Evolutionary conservation across 768 basidiomycete species (phyloP), one percentile per base, ranked within the genome.

Genomic region (Lactarius quietus): DNA sequence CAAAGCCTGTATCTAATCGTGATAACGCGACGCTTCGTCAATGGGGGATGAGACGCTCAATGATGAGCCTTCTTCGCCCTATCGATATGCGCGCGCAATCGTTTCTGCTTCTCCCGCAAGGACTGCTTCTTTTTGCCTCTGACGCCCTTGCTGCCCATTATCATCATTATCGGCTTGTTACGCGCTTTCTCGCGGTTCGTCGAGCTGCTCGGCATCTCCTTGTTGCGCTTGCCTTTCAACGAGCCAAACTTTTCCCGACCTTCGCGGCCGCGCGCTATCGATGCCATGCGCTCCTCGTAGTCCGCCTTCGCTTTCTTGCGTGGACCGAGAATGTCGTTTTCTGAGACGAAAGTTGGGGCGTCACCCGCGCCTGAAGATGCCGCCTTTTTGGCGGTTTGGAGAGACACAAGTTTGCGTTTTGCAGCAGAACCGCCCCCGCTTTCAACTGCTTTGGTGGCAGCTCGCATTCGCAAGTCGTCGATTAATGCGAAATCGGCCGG

Each of bases 141-240:
- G n/a, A 93, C 90, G 2, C 86, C 85, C 1, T 82, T 82, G 64
- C 89, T 92, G 57, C 87, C 82, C 67, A 93, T 77, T 60, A 93
- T 86, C 92, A 93, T 94, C 95, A 96, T 95, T 69, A 96, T 84
- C 29, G 95, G 95, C 76, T 98, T 97, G 76, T 95, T 95, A 73
- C 90, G 84, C 43, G 87, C 85, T 84, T 97, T 97, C 78, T 96
- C 92, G 72, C 86, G 81, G 76, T 97, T 97, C 38, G 95, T 96
- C 62, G 90, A 87, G 73, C 91, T 93, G 76, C 92, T 93, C 64
- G 88, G 86, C 15, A 79, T 76, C 38, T 81, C 92, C 74, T 93
- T 93, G 64, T 86, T 92, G 77, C 91, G 89, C 80, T 95, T 95
- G n/a, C 93, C 94, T 78, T 90, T 96, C 70, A 84, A 78, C 39